Base-by-base conservation (phyloP, 176 grass and related monocot genomes). In the Chloris gayana region DNA sequence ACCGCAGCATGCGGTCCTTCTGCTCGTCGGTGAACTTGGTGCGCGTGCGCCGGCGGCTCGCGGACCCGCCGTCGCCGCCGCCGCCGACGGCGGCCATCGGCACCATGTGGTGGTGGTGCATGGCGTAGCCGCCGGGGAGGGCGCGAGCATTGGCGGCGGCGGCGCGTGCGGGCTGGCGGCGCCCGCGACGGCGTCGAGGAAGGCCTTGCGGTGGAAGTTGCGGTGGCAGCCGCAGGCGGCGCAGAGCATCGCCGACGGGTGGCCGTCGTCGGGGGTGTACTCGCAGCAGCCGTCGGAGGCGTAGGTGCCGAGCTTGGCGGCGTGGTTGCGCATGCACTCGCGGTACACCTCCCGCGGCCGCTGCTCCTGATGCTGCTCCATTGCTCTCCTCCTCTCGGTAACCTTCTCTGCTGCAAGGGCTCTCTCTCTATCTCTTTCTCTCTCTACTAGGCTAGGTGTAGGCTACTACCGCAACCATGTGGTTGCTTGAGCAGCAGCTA, bases 271-370 rank as follows among this genome's bases (percentile, higher is more conserved):
- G 45, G 91, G 80, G 78, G 86, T 97, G 91, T 92, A 97, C 81
- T 97, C 94, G 62, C 94, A 94, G 83, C 94, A 97, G 0, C 94
- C 94, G 78, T 97, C 94, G 39, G 85, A 86, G 2, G 94, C 94
- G 80, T 97, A 97, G 10, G 89, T 91, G 30, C 94, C 94, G 38
- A 97, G 87, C 79, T 89, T 91, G 44, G 94, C 94, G 17, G 94
- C 94, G 75, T 97, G 94, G 83, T 97, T 97, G 78, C 82, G 90
- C 94, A 94, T 85, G 87, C 94, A 97, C 84, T 97, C 91, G 51
- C 85, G 87, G 85, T 97, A 88, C 79, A 91, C 84, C 72, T 89
- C 93, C 76, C 85, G 26, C 66, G 72, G 63, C 72, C 82, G 76
- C 76, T 89, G 84, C 82, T 82, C 82, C 5, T 91, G 81, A 66